Conservation (phyloP, 495 filamentous ascomycete genomes). For the Annulohypoxylon maeteangense region DNA sequence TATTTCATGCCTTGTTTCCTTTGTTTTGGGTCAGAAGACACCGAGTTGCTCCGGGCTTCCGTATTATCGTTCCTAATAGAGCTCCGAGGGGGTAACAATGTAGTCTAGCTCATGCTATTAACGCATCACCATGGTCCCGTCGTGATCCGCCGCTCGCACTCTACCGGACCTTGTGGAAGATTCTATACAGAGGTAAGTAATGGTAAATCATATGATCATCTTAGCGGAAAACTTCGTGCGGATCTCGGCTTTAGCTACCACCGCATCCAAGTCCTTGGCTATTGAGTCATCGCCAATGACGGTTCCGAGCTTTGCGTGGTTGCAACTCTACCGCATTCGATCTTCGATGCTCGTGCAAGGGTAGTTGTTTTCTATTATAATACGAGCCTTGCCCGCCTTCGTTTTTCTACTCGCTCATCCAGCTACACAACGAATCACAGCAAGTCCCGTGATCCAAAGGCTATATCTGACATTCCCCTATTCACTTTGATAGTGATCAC, state of each 20-base stretch:
- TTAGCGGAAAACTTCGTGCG: slow-evolving; percentile 31
- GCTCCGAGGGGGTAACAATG: slow-evolving; percentile 35
- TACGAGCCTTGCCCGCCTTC: slow-evolving; percentile 32
- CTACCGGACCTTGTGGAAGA: slow-evolving; percentile 36
- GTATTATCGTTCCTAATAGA: slow-evolving; percentile 22
- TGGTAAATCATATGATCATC: slow-evolving; percentile 39
- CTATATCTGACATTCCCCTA: slow-evolving; percentile 23
- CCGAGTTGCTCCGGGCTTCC: slow-evolving; percentile 34
- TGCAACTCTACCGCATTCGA: slow-evolving; percentile 34
- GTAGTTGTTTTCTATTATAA: slow-evolving; percentile 30
- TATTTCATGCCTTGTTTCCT: slow-evolving; percentile 18
- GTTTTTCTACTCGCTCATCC: slow-evolving; percentile 25
- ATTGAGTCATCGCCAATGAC: slow-evolving; percentile 40
- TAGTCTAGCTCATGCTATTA: slow-evolving; percentile 39
- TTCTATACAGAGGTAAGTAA: slow-evolving; percentile 28
- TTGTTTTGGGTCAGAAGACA: slow-evolving; percentile 25
- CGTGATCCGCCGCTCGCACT: slow-evolving; percentile 34
- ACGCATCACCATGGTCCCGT: slow-evolving; percentile 42
- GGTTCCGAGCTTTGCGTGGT: slow-evolving; percentile 30
- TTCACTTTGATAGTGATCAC: slow-evolving; percentile 29
- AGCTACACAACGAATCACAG: slow-evolving; percentile 36
- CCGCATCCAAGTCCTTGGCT: slow-evolving; percentile 11
- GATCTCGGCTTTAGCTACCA: slow-evolving; percentile 38
- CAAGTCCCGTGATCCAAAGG: slow-evolving; percentile 35
- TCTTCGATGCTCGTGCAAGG: slow-evolving; percentile 28